phyloP scores from a whole-genome alignment of 106 monocot genomes.

The Dioscorea alata region DNA sequence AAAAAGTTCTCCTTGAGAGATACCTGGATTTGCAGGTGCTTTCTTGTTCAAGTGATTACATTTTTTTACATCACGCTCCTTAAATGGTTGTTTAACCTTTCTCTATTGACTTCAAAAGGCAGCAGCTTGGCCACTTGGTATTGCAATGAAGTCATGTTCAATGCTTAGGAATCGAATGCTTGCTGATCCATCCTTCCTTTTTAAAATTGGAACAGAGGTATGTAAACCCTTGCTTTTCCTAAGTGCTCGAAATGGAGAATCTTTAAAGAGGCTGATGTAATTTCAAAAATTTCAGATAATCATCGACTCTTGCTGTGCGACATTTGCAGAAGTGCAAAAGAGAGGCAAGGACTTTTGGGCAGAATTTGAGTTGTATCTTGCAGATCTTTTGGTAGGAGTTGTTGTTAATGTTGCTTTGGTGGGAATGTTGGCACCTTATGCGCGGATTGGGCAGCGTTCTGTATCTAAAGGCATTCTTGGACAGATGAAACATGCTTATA shows the following conservation, averaged over 20 bases:
- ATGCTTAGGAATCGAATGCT: conserved; percentile 65
- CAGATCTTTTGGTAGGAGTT: conserved; percentile 57
- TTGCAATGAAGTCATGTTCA: conserved; percentile 42
- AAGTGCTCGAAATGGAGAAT: not conserved
- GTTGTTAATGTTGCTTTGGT: conserved; percentile 60
- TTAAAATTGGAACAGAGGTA: conserved; percentile 86
- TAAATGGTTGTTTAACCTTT: not conserved
- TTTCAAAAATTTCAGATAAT: conserved; percentile 33
- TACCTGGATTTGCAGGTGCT: conserved; percentile 80
- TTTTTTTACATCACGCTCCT: not conserved
- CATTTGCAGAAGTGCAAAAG: conserved; percentile 54
- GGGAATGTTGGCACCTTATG: conserved; percentile 70
- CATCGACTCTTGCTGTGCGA: conserved; percentile 77
- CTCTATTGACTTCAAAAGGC: conserved; percentile 20
- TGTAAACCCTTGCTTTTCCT: not conserved
- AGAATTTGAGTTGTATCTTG: conserved; percentile 58
- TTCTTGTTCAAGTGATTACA: not conserved
- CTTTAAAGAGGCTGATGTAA: not conserved
- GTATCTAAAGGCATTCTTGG: conserved; percentile 37
- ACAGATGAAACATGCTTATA: conserved; percentile 37
- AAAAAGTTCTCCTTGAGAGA: conserved; percentile 54
- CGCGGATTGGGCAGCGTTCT: conserved; percentile 52
- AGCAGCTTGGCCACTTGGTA: conserved; percentile 56
- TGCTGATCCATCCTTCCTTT: conserved; percentile 76
- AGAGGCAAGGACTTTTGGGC: conserved; percentile 64